Conservation (phyloP, 2,329 filamentous ascomycete species). For the Geosmithia morbida region DNA sequence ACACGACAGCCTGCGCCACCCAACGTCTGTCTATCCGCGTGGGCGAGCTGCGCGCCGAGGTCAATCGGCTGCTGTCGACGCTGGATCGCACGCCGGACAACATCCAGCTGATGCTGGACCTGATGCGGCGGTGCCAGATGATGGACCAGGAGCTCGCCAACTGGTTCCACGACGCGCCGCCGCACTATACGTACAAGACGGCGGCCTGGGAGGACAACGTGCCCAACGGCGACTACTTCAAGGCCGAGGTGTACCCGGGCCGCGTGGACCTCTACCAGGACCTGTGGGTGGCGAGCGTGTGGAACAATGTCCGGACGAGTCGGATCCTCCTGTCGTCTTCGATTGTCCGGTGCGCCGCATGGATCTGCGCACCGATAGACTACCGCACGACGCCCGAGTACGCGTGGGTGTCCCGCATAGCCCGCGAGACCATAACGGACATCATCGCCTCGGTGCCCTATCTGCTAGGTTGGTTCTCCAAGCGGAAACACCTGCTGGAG, state of each 20-base stretch:
- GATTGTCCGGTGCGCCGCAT: constrained; percentile 44
- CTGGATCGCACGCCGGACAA: constrained; percentile 31
- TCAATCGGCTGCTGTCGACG: constrained; percentile 32
- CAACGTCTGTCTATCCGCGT: constrained; percentile 38
- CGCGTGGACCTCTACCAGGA: constrained; percentile 45
- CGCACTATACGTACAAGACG: constrained; percentile 33
- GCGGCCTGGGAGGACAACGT: constrained; percentile 40
- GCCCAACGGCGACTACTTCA: constrained; percentile 33
- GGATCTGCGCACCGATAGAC: constrained; percentile 44
- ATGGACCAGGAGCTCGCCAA: constrained; percentile 35
- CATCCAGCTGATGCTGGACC: constrained; percentile 31
- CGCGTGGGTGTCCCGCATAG: constrained; percentile 34
- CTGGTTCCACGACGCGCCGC: constrained; percentile 36
- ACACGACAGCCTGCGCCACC: constrained; percentile 29
- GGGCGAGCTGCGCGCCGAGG: constrained; percentile 39
- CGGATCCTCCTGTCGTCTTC: constrained; percentile 40
- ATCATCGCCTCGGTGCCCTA: constrained; percentile 48
- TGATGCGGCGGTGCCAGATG: constrained; percentile 35
- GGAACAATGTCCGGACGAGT: constrained; percentile 39
- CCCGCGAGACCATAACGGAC: constrained; percentile 38
- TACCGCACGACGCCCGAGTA: constrained; percentile 50
- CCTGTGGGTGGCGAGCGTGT: constrained; percentile 41
- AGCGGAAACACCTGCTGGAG: constrained; percentile 23
- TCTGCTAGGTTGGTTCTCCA: constrained; percentile 43
- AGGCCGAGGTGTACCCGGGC: constrained; percentile 44